phyloP scores from a whole-genome alignment of 192 early-diverging fungal genomes.

The Backusella morwellensis region DNA sequence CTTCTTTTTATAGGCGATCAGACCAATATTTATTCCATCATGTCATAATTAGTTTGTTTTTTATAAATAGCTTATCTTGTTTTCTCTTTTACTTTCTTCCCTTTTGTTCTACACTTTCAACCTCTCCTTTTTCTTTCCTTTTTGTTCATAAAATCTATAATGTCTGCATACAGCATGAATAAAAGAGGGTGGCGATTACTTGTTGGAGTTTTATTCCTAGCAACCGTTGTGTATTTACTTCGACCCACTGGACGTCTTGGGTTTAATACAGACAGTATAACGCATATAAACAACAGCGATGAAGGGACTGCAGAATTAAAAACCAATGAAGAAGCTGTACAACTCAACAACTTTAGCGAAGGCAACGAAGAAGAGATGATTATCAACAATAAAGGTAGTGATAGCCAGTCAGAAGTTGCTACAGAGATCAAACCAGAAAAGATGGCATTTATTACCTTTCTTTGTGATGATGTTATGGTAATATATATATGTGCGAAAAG shows the following conservation, averaged over 20 bases:
- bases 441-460: slow-evolving; percentile 13
- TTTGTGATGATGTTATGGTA: slow-evolving; percentile 26
- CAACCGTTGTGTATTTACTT: background rate
- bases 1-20: background rate
- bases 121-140: background rate
- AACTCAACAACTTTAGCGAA: background rate
- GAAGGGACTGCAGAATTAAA: background rate
- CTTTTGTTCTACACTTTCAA: background rate
- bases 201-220: background rate
- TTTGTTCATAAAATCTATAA: background rate
- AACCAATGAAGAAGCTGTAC: background rate
- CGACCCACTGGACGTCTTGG: background rate
- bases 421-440: background rate
- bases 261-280: background rate
- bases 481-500: background rate
- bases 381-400: background rate
- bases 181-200: slow-evolving; percentile 1
- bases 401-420: background rate
- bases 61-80: background rate
- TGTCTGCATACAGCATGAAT: background rate
- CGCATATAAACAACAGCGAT: background rate
- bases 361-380: background rate
- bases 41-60: background rate
- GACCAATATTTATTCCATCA: slow-evolving; percentile 6
- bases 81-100: background rate